Conservation (phyloP, 2,329 filamentous ascomycete genomes). For the Botrytis deweyae region DNA sequence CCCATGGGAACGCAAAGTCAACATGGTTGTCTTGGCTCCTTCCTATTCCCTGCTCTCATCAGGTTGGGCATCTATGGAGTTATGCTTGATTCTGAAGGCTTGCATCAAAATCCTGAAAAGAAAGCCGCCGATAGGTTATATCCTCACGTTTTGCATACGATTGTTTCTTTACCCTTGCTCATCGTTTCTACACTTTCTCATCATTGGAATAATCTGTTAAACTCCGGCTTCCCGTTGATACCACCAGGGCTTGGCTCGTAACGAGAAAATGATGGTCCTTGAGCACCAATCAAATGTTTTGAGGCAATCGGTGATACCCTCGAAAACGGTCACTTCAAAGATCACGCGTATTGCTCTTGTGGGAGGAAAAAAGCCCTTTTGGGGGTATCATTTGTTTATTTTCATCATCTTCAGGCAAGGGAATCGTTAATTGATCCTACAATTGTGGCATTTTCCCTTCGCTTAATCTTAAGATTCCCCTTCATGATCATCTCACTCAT, state of each 20-base stretch:
- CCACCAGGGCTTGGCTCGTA: constrained; percentile 26
- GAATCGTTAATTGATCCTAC: background rate
- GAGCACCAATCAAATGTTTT: constrained; percentile 35
- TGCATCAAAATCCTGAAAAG: constrained; percentile 21
- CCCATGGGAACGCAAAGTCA: constrained; percentile 10
- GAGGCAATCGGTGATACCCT: constrained; percentile 32
- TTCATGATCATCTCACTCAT: constrained; percentile 13
- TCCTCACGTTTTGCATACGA: constrained; percentile 30
- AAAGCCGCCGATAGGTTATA: constrained; percentile 32
- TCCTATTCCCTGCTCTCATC: constrained; percentile 17
- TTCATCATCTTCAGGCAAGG: background rate
- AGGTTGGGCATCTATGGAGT: constrained; percentile 32
- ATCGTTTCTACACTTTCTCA: constrained; percentile 23
- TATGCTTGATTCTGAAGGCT: constrained; percentile 19
- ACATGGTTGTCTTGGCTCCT: constrained; percentile 19
- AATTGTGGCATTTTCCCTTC: constrained; percentile 7
- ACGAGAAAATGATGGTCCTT: constrained; percentile 23
- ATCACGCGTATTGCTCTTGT: constrained; percentile 28
- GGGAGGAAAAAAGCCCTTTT: background rate
- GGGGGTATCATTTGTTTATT: constrained; percentile 9
- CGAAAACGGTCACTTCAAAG: constrained; percentile 19
- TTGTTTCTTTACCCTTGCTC: constrained; percentile 29
- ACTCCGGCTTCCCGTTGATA: constrained; percentile 27
- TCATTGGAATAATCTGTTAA: constrained; percentile 22
- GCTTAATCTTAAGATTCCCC: constrained; percentile 13